Conservation (phyloP, 495 filamentous ascomycete genomes). For the Chaetomium cochliodes region DNA sequence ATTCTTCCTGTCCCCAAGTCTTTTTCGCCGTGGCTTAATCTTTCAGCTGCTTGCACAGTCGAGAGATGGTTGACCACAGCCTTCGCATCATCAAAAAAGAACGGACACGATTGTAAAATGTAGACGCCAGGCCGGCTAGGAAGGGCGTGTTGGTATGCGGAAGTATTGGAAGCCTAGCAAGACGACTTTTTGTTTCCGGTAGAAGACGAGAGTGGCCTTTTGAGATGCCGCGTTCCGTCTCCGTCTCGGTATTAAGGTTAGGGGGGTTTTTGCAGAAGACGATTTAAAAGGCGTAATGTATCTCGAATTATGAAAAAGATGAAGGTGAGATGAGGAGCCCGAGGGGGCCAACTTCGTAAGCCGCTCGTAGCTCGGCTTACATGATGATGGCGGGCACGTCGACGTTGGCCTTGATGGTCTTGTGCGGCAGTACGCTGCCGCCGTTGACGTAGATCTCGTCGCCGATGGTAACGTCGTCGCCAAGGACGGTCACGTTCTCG, state of each 20-base stretch:
- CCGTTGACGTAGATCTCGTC: slow-evolving; percentile 99
- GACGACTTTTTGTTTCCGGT: neutral
- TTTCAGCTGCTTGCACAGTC: neutral
- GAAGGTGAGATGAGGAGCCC: neutral
- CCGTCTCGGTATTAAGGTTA: slow-evolving; percentile 20
- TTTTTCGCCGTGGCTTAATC: neutral
- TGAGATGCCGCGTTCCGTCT: slow-evolving; percentile 12
- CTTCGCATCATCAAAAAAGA: neutral
- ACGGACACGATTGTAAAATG: slow-evolving; percentile 1
- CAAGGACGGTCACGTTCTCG: slow-evolving; percentile 95
- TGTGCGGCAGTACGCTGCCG: slow-evolving; percentile 93
- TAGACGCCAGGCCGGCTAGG: neutral
- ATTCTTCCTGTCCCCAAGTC: neutral
- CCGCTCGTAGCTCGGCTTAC: slow-evolving; percentile 45
- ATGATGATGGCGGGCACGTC: slow-evolving; percentile 89
- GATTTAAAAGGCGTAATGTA: slow-evolving; percentile 19
- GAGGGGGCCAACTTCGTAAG: neutral
- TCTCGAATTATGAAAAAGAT: slow-evolving; percentile 9
- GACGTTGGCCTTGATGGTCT: slow-evolving; percentile 98
- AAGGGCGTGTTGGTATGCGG: neutral
- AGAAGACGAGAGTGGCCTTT: neutral
- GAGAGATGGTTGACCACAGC: neutral
- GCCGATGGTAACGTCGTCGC: slow-evolving; percentile 98
- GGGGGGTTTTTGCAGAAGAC: neutral
- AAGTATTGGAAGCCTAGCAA: neutral